Evolutionary conservation across 306 rosid species (phyloP).

Genomic region (Phaseolus lunatus): DNA sequence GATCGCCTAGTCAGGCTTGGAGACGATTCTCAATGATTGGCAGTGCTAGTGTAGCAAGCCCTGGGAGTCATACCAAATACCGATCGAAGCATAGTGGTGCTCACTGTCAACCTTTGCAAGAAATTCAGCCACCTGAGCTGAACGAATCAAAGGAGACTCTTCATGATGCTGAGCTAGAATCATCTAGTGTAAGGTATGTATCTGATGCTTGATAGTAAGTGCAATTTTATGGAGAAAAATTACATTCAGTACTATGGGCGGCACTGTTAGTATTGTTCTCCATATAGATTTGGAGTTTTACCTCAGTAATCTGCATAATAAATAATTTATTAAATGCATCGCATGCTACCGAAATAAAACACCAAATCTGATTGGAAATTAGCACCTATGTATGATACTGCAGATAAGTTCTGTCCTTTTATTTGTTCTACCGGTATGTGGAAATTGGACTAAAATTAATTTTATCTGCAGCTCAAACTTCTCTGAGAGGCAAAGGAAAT

Average conservation of each 20-base stretch:
- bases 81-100: constrained; percentile 51
- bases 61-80: constrained; percentile 54
- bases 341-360: too few species aligned
- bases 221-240: not conserved
- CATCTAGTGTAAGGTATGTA: constrained; percentile 63
- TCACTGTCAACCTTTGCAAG: constrained; percentile 69
- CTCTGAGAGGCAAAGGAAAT: constrained; percentile 81
- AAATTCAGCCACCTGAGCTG: constrained; percentile 76
- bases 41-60: constrained; percentile 54
- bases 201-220: constrained; percentile 34
- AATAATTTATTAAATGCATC: too few species aligned
- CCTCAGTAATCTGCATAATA: too few species aligned
- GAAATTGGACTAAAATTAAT: constrained; percentile 25
- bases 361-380: too few species aligned
- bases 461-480: constrained; percentile 63
- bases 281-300: too few species aligned
- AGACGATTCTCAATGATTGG: constrained; percentile 69
- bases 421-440: constrained; percentile 31
- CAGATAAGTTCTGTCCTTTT: too few species aligned
- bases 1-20: constrained; percentile 63
- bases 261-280: too few species aligned
- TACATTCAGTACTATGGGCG: too few species aligned
- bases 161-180: constrained; percentile 55
- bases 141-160: constrained; percentile 65
- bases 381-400: too few species aligned